Percentiles rank a stretch among this genome's conserved stretches.
Evolutionary conservation across 768 basidiomycete species (phyloP).

Genomic region (Leccinum variicolor): DNA sequence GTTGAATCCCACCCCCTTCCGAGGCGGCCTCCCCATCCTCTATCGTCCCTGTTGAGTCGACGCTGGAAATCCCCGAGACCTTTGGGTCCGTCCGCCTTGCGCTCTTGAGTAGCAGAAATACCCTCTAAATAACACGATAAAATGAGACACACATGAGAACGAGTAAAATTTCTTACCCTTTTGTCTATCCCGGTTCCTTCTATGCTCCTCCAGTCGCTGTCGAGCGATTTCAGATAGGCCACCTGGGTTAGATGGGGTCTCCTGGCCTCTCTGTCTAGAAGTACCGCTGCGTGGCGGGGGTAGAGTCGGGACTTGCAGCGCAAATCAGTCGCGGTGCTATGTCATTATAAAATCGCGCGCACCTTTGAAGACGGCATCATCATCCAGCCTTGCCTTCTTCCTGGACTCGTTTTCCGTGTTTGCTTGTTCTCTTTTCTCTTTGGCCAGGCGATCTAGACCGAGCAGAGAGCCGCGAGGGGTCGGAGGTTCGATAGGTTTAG

Average conservation of each 20-base stretch:
- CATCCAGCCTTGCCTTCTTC: conserved; percentile 59
- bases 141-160: not conserved
- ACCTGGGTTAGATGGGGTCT: conserved; percentile 91
- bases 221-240: conserved; percentile 79
- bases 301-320: conserved; percentile 65
- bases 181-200: conserved; percentile 65
- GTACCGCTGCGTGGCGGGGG: conserved; percentile 58
- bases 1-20: conserved; percentile 55
- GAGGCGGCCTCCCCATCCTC: conserved; percentile 41
- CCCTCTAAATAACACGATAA: conserved; percentile 49
- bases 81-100: conserved; percentile 54
- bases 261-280: conserved; percentile 72
- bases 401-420: conserved; percentile 43
- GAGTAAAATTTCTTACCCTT: conserved; percentile 40
- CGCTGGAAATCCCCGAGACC: conserved; percentile 93
- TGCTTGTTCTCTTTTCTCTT: conserved; percentile 75
- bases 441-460: conserved; percentile 85
- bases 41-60: conserved; percentile 77
- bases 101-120: conserved; percentile 58
- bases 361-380: conserved; percentile 89
- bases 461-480: conserved; percentile 78
- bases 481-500: conserved; percentile 68
- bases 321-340: not conserved
- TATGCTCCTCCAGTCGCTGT: conserved; percentile 71
- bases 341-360: conserved; percentile 9